Base-by-base conservation (phyloP, 805 yeast species). In the Nakazawaea pomicola region DNA sequence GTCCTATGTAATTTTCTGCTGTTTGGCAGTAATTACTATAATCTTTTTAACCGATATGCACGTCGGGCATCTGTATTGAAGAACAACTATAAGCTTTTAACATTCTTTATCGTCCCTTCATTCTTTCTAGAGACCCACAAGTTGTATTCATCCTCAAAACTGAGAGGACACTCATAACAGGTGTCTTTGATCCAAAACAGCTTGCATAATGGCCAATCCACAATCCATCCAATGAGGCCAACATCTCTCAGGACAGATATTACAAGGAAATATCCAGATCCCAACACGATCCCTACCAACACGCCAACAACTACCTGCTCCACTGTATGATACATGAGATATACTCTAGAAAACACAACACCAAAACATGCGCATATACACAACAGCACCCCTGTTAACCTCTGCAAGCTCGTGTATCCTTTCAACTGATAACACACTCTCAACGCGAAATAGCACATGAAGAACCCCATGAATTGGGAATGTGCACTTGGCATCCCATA, bases 401-500 rank as follows among this genome's bases (percentile, higher is more conserved):
- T 17, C 4, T 54, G 44, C 11, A 7, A n/a, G 10, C 12, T 29
- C 36, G 74, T 49, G 30, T 50, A 54, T 11, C 33, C 60, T 47
- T 63, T 58, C 76, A 77, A 63, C 54, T 70, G 62, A 48, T 57
- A 49, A 58, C 60, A 41, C 43, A 72, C 29, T 38, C 67, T 63
- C 44, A 83, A 67, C 2, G 68, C 50, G 46, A 71, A 64, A 55
- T 80, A 84, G 6, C 72, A 65, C n/a, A 77, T 72, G 48, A 83
- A 79, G 56, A 79, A 93, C 2, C 95, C 95, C 89, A 91, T 84
- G 60, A 90, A 93, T 62, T 91, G 99, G 0, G 96, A 79, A 61
- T 91, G 99, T 1, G 99, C 96, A 40, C 90, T 80, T 0, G 99
- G 99, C 97, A 91, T 91, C 0, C 99, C 99, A 57, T 82, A 89